Evolutionary conservation across 768 basidiomycete species (phyloP), one percentile per base, ranked within the genome.

Genomic region (Neoboletus magnificus): DNA sequence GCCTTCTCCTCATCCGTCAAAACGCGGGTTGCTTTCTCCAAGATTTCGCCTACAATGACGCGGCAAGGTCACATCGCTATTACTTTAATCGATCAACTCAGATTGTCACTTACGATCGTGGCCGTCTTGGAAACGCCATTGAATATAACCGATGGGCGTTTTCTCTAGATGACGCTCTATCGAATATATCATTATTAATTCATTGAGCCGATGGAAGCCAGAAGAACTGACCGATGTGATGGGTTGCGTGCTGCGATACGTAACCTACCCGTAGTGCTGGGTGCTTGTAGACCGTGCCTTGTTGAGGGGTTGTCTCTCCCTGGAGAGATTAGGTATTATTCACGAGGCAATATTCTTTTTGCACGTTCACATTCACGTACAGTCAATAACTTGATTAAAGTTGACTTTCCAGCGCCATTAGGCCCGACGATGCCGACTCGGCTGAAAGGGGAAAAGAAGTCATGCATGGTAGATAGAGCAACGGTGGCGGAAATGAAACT

Each of bases 111-210:
- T 70, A 90, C 93, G 89, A 79, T 98, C 95, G 73, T 96, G 90
- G 47, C 95, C 96, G 72, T 97, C 95, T 70, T 98, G 95, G 84
- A 94, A 98, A 64, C 95, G 89, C 95, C 95, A 98, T 76, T 97
- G 93, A 65, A 98, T 97, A 68, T 98, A 98, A 52, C 87, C 89
- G 57, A 95, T 91, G 25, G 96, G 92, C 5, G 94, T 96, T 77
- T 98, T 97, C 74, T 96, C 93, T 42, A 98, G 72, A 76, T 98
- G 95, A 64, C 84, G 87, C 70, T 96, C 92, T 89, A 69, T 57
- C 23, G 35, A 53, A 55, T 23, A 42, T 47, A 20, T 45, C 48
- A 54, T 73, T 46, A 69, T 54, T 49, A 54, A 64, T 69, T 60
- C 51, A 62, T 42, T 25, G 23, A 15, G 7, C 37, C 41, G 13